These are phyloP conservation scores for Amylocystis lapponica DNA, from an alignment of 768 basidiomycete genomes.

Conservation along the genomic window DNA sequence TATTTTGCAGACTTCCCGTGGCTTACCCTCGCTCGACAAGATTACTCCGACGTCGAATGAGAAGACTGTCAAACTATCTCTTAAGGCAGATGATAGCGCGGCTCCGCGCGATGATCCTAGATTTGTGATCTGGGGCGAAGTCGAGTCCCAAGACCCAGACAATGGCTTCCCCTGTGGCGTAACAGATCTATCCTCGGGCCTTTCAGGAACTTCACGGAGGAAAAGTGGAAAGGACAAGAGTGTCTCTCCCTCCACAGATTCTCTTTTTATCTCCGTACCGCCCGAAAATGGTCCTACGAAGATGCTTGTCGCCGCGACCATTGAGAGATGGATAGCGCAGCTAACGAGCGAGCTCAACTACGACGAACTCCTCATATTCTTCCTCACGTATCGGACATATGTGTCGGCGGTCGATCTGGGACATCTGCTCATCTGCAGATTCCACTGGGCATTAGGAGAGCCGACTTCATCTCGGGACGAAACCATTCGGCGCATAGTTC, in stretches of 20 bases:
- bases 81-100: constrained; percentile 59
- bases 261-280: not conserved
- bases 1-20: constrained; percentile 73
- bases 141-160: constrained; percentile 28
- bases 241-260: not conserved
- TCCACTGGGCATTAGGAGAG: constrained; percentile 78
- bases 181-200: constrained; percentile 29
- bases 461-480: constrained; percentile 54
- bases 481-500: constrained; percentile 66
- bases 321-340: constrained; percentile 91
- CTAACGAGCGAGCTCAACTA: constrained; percentile 82
- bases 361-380: constrained; percentile 84
- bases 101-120: constrained; percentile 83
- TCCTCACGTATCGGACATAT: constrained; percentile 88
- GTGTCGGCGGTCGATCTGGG: constrained; percentile 74
- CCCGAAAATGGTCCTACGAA: constrained; percentile 29
- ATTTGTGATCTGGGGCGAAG: constrained; percentile 87
- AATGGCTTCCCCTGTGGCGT: constrained; percentile 35
- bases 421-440: constrained; percentile 77
- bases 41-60: constrained; percentile 49
- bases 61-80: constrained; percentile 65
- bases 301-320: constrained; percentile 82
- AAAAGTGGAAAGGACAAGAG: constrained; percentile 24
- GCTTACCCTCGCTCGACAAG: constrained; percentile 67
- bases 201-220: constrained; percentile 33